Evolutionary conservation across 208 protist species (phyloP).

Genomic region (Trypanosoma theileri): DNA sequence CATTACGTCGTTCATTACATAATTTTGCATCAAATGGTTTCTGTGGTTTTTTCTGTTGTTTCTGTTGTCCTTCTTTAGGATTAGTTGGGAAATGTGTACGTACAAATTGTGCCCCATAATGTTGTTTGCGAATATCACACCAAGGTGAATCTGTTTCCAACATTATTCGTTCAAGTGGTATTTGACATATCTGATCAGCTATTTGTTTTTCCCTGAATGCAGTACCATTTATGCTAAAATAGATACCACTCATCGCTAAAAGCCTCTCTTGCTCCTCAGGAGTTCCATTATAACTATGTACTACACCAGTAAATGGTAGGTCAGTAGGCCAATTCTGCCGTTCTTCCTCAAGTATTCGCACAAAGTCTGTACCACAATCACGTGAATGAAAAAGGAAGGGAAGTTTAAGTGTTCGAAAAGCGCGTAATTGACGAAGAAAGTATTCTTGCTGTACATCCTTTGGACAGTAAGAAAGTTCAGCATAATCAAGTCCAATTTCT

Average conservation of each 20-base stretch:
- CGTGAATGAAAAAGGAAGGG: constrained; percentile 93
- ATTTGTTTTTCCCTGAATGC: constrained; percentile 86
- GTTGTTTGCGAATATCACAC: constrained; percentile 91
- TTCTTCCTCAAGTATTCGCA: constrained; percentile 49
- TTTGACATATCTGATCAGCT: constrained; percentile 50
- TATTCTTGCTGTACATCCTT: constrained; percentile 69
- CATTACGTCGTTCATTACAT: constrained; percentile 89
- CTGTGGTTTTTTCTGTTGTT: not conserved
- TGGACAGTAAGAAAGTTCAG: constrained; percentile 77
- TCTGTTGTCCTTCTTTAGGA: constrained; percentile 32
- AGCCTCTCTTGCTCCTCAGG: constrained; percentile 76
- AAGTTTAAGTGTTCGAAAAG: constrained; percentile 53
- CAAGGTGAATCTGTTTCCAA: constrained; percentile 95
- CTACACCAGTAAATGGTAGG: constrained; percentile 60
- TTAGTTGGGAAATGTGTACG: constrained; percentile 55
- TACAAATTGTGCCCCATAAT: constrained; percentile 82
- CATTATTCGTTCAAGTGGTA: constrained; percentile 87
- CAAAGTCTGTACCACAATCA: constrained; percentile 85
- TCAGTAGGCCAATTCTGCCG: constrained; percentile 13
- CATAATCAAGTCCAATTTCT: constrained; percentile 93
- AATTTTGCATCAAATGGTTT: constrained; percentile 56
- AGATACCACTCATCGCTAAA: constrained; percentile 68
- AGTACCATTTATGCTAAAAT: constrained; percentile 91
- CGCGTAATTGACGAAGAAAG: constrained; percentile 63
- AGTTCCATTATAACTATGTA: constrained; percentile 95